Conservation (phyloP, 1,284 basidiomycete species). For the Pyrrhoderma lamaoense region DNA sequence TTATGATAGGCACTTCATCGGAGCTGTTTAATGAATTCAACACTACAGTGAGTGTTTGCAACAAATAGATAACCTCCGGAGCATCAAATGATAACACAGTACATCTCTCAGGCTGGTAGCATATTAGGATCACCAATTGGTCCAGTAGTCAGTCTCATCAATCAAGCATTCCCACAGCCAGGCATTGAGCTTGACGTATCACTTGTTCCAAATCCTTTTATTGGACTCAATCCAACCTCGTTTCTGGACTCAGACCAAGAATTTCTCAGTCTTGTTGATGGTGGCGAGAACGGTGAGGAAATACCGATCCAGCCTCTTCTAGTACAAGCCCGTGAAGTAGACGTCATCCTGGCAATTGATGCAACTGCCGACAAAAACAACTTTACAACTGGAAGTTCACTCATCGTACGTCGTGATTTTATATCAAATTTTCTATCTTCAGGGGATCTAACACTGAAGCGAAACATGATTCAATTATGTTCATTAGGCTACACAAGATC, state of each 20-base stretch:
- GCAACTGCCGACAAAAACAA: constrained; percentile 24
- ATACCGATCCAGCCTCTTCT: constrained; percentile 34
- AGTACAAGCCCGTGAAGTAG: constrained; percentile 31
- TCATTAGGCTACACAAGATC: constrained; percentile 33
- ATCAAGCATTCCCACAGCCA: constrained; percentile 22
- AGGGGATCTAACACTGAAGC: no score
- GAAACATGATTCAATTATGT: not conserved
- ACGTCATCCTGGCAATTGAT: constrained; percentile 36
- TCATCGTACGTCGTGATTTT: constrained; percentile 31
- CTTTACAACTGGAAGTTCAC: constrained; percentile 33
- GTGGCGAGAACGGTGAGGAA: constrained; percentile 24
- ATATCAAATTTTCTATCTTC: no score
- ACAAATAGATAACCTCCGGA: not conserved
- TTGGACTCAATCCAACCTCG: constrained; percentile 30
- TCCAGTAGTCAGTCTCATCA: constrained; percentile 24
- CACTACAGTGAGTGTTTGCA: constrained; percentile 25
- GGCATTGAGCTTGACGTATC: constrained; percentile 26
- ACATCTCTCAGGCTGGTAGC: constrained; percentile 11
- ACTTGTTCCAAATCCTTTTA: constrained; percentile 37
- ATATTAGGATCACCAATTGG: constrained; percentile 22
- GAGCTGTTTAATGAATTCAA: constrained; percentile 34
- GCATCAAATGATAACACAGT: constrained; percentile 3
- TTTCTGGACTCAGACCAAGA: constrained; percentile 32
- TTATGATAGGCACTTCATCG: constrained; percentile 36
- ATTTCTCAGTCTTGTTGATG: constrained; percentile 18